Base-by-base conservation (phyloP, 495 filamentous ascomycete species). In the Penicillium psychrofluorescens region DNA sequence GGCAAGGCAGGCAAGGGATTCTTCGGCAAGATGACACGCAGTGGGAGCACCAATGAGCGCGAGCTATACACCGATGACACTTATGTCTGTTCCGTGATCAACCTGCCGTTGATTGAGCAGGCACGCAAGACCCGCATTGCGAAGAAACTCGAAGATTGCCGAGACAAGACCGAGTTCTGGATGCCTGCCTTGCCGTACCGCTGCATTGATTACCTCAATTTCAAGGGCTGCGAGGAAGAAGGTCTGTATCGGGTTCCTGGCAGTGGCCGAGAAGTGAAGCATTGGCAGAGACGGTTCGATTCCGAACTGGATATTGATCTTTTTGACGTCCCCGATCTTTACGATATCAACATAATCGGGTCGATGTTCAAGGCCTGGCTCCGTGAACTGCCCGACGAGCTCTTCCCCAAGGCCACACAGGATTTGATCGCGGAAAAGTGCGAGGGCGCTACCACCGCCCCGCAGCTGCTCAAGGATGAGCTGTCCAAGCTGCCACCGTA, bases 81-180 rank as follows among this genome's bases (percentile, higher is more conserved):
- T 44, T 94, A 95, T 51, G 73, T 83, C 34, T 73, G 83, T 50
- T 83, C 80, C 37, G 77, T 90, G 36, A 87, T 95, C 57, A 89
- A 88, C 51, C 64, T 84, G 11, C 86, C 87, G 1, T 70, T 95
- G 27, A 71, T 91, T 33, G 80, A 94, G 49, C 90, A 95, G 61
- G 87, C 89, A 6, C 75, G 89, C n/a, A 65, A 79, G 38, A 95
- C 90, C 1, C 74, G 90, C 31, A 95, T 95, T 53, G 88, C 87
- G 3, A 90, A 87, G 63, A 77, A 81, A 40, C 67, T 95, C 11
- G 86, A 89, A 55, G 77, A 84, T 43, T 94, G 86, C 11, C 72
- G 80, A 36, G 90, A 95, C 55, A 95, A 95, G 74, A 95, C 90
- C 1, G 90, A 95, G 54, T 95, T 90, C 56, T 95, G 90, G 90